Evolutionary conservation across 2,329 filamentous ascomycete species (phyloP), one percentile per base, ranked within the genome.

Genomic region (Pseudogymnoascus sp.): DNA sequence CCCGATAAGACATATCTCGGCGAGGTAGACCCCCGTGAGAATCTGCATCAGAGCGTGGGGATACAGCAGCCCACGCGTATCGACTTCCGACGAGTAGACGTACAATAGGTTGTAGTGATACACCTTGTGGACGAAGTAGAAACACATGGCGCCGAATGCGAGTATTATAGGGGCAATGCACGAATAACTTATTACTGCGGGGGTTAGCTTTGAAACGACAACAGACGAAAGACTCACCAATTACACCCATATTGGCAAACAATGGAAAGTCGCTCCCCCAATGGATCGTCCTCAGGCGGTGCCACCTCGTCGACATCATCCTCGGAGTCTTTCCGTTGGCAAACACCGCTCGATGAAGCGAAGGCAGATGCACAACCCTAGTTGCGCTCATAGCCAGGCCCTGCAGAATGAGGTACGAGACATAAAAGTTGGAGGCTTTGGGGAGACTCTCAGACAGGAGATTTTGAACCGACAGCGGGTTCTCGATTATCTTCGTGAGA

Each of bases 81-180:
- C 86, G 64, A 87, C 82, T 62, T 81, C 76, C 7, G 82, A 78
- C 65, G 85, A 83, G 60, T 82, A 83, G 28, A 88, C 84, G 72
- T 84, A 89, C 14, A 89, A 76, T 56, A 89, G 71, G 73, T 88
- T 87, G 77, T 89, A 89, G 18, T 83, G 80, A 73, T 85, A 89
- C 64, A 83, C 84, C 66, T 84, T 76, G 72, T 89, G 89, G 75
- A 88, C 86, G 21, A 89, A 73, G 62, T 77, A 82, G 5, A 89
- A 76, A n/a, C 85, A 85, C 42, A 86, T 77, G 11, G 82, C 80
- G 1, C 84, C 84, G 67, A 89, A 88, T 5, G 82, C 82, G 42
- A 89, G 76, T 37, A 89, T 82, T n/a, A 89, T 73, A 3, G 86
- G 86, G 5, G 85, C 84, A 66, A 89, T 86, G 65, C 82, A 83